Evolutionary conservation across 2,329 filamentous ascomycete genomes (phyloP), one percentile per base, ranked within the genome.

Genomic region (Nectriaceae sp.): DNA sequence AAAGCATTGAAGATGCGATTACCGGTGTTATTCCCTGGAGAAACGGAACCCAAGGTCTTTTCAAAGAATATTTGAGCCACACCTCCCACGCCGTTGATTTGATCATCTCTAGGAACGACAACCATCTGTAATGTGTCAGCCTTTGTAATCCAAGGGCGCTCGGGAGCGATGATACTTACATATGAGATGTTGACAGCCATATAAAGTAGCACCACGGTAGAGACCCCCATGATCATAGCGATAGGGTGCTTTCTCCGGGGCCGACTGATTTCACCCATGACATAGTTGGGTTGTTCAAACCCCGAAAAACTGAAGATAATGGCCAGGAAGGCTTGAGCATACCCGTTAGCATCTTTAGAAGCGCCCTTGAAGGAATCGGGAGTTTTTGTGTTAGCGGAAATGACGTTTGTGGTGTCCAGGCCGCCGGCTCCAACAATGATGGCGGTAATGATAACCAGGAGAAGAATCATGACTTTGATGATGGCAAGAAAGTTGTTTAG

Each of bases 401-500:
- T 61, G 4, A 58, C 46, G 13, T 65, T 68, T 5, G 45, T 5
- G 5, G 57, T 61, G 2, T 61, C 50, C 2, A 54, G 47, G 3
- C 61, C 65, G 5, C 62, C 59, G 0, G 57, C 64, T 1, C 54
- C 63, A 3, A 70, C 69, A 11, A 65, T 55, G 16, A 69, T 64
- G 15, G 69, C 65, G 5, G 63, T 58, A 6, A 63, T 47, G 15
- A 70, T 59, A 43, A 82, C 75, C 10, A 73, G 62, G 2, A 79
- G 46, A 2, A 82, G 68, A 2, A 80, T 71, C 39, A 66, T 55
- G 3, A 79, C 60, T 53, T 82, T 82, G 49, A 78, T 55, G 3
- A 73, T 60, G 3, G 78, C 78, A 24, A 82, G 65, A n/a, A 70
- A 20, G 51, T 81, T 81, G 58, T 77, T 79, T 20, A 81, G 56